Evolutionary conservation across 495 filamentous ascomycete genomes (phyloP), one percentile per base, ranked within the genome.

Genomic region (Astrothelium macrocarpum): DNA sequence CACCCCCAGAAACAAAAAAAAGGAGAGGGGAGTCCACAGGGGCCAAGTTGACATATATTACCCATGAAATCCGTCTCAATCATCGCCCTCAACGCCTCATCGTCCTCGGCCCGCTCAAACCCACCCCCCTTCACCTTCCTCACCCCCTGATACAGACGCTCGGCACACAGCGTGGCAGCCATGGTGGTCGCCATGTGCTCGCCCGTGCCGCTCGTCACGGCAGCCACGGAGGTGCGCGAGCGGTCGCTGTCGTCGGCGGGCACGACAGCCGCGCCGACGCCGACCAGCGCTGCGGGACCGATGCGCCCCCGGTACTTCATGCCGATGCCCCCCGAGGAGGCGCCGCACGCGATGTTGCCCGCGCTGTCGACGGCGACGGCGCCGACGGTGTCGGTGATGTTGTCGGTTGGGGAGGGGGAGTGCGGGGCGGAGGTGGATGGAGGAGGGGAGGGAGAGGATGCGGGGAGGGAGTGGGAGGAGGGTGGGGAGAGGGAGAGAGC

Each of bases 261-360:
- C n/a, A 95, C 81, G 12, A 97, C 87, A 60, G 87, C 84, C 18
- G 91, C 91, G 46, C 94, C 94, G 60, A 98, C 82, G 12, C 93
- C 93, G 25, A 97, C 88, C 14, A 98, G 79, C 7, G 94, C 94
- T 26, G 94, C 94, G 36, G 94, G 94, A 2, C 94, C 94, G 69
- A 95, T 81, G 49, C 94, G 85, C 28, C 94, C 94, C 56, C 84
- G 81, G 75, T 94, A 91, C 69, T 98, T 98, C 91, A 98, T 96
- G 18, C 95, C 95, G 66, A 97, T 97, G 7, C 94, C 94, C n/a
- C 94, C 94, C 56, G 94, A 98, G 7, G 94, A 97, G 2, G 95
- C 95, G n/a, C 89, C 94, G 10, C 93, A 94, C 4, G 94, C 95
- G 71, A 98, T 96, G 58, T 88, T 87, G 23, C 94, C 94, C 43